A percentile compares a stretch with the other conserved stretches of the same genome.
Evolutionary conservation across 2,329 filamentous ascomycete species (phyloP).

Genomic region (Diplodia scrobiculata): DNA sequence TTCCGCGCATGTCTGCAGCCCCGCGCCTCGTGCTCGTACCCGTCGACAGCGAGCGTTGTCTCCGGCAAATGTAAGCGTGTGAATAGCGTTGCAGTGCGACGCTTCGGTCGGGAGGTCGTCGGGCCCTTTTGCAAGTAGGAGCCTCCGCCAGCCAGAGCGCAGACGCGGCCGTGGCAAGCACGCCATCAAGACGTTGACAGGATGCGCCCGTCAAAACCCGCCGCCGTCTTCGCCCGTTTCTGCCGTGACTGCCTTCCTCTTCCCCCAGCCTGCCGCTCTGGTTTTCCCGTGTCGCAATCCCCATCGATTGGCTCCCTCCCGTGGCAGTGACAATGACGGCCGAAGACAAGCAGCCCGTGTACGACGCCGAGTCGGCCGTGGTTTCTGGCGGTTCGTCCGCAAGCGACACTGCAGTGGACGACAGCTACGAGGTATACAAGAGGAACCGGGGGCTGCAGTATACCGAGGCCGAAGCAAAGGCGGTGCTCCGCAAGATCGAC

Average conservation of each 20-base stretch:
- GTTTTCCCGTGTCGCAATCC: neutral
- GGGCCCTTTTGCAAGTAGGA: neutral
- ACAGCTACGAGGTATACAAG: constrained; percentile 41
- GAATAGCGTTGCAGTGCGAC: neutral
- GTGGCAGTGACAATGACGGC: neutral
- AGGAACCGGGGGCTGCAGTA: constrained; percentile 34
- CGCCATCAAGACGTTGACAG: constrained; percentile 20
- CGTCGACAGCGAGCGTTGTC: neutral
- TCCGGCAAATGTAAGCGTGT: neutral
- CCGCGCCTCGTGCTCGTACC: neutral
- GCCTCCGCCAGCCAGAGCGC: constrained; percentile 17
- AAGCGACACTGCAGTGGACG: constrained; percentile 33
- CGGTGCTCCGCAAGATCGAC: constrained; percentile 40
- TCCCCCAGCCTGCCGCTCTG: neutral
- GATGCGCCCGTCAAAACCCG: neutral
- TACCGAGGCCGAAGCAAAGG: constrained; percentile 37
- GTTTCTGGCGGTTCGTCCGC: neutral
- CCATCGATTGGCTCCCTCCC: neutral
- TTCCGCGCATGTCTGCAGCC: neutral
- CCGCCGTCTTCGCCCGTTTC: neutral
- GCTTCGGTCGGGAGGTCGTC: neutral
- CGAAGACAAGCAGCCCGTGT: constrained; percentile 12
- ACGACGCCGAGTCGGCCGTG: constrained; percentile 23
- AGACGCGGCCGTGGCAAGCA: constrained; percentile 26
- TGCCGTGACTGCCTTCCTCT: neutral